phyloP scores from a whole-genome alignment of 352 stramenopile genomes.

The Nothophytophthora sp. region DNA sequence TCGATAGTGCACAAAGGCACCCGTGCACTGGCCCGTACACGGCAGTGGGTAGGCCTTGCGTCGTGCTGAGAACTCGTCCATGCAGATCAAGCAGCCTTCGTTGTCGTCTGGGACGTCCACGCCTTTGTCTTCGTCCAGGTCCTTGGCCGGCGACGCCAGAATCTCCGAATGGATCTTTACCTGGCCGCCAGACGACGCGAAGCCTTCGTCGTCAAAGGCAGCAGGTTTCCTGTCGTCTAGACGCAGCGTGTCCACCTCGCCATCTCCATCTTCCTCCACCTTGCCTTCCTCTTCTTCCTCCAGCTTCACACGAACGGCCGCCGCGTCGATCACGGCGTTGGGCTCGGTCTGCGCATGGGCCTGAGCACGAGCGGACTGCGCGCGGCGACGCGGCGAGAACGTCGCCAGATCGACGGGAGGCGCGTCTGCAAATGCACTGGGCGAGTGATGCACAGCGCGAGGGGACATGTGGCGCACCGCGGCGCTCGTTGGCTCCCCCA shows the following conservation, averaged over 20 bases:
- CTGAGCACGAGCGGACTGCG: conserved; percentile 15
- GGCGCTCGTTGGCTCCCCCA: background rate
- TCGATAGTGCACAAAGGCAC: conserved; percentile 83
- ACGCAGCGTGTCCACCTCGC: conserved; percentile 26
- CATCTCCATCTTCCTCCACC: conserved; percentile 23
- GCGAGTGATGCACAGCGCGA: conserved; percentile 64
- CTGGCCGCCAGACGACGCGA: conserved; percentile 1
- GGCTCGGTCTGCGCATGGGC: conserved; percentile 1
- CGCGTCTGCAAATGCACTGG: conserved; percentile 44
- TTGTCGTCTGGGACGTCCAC: conserved; percentile 24
- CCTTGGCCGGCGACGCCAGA: conserved; percentile 16
- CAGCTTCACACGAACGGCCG: conserved; percentile 21
- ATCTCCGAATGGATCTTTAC: conserved; percentile 25
- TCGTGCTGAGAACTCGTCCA: conserved; percentile 88
- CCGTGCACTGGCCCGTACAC: conserved; percentile 76
- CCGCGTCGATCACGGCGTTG: conserved; percentile 1
- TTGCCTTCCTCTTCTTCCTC: conserved; percentile 42
- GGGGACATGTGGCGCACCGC: conserved; percentile 35
- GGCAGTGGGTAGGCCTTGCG: conserved; percentile 86
- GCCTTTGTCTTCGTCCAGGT: conserved; percentile 27
- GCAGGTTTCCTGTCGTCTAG: conserved; percentile 12
- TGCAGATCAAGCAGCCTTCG: conserved; percentile 83
- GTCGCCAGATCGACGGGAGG: conserved; percentile 35
- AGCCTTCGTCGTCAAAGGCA: conserved; percentile 8
- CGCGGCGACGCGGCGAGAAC: conserved; percentile 65